Conservation (phyloP, 495 filamentous ascomycete genomes). For the Penicillium manginii region DNA sequence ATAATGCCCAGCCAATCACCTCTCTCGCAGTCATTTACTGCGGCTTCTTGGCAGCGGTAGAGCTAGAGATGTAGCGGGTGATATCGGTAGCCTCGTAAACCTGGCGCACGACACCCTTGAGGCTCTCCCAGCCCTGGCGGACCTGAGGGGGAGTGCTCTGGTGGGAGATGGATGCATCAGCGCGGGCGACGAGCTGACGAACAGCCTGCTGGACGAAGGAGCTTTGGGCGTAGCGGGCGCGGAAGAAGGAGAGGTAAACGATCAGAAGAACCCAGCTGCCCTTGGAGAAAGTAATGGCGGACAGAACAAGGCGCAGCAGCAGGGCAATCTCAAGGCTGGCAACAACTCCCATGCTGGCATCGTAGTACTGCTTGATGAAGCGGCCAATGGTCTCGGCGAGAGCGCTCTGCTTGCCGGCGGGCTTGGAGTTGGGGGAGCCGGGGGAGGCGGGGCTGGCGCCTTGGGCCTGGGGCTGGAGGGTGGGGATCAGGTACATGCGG, state of each 20-base stretch:
- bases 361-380: constrained; percentile 98
- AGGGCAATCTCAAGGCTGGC: constrained; percentile 75
- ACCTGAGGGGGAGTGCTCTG: constrained; percentile 85
- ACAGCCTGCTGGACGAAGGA: constrained; percentile 85
- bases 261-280: constrained; percentile 85
- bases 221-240: constrained; percentile 88
- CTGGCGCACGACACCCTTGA: constrained; percentile 74
- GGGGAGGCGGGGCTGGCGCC: constrained; percentile 55
- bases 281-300: constrained; percentile 81
- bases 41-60: constrained; percentile 58
- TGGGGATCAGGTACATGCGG: constrained; percentile 58
- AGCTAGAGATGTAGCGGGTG: constrained; percentile 65
- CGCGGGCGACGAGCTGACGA: constrained; percentile 67
- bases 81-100: constrained; percentile 81
- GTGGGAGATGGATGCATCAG: constrained; percentile 80
- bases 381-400: constrained; percentile 79
- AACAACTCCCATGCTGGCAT: constrained; percentile 82
- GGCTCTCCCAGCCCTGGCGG: constrained; percentile 77
- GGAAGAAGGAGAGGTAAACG: constrained; percentile 90
- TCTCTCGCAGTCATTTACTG: constrained; percentile 40
- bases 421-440: constrained; percentile 55
- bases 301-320: constrained; percentile 78
- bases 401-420: constrained; percentile 65
- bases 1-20: not conserved
- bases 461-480: constrained; percentile 45